These are phyloP conservation scores for Sarocladiaceae sp. DNA, from an alignment of 2,329 filamentous ascomycete species.

Conservation along the genomic window DNA sequence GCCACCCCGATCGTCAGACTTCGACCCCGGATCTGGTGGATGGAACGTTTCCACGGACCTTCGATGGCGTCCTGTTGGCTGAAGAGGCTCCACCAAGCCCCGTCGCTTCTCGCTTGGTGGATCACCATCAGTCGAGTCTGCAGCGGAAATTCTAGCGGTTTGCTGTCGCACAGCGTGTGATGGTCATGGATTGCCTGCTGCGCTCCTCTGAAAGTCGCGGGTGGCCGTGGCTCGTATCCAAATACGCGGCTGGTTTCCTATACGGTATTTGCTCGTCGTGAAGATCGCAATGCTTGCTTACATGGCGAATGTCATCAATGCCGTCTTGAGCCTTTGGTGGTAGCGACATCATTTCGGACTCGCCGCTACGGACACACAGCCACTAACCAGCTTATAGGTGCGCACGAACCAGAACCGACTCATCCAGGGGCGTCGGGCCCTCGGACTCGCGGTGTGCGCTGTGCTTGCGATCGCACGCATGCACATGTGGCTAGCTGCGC, in stretches of 20 bases:
- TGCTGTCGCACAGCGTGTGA: neutral
- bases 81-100: neutral
- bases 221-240: too few relatives aligned
- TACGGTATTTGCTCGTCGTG: too few relatives aligned
- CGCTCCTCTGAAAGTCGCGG: too few relatives aligned
- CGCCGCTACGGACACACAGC: neutral
- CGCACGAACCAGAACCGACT: neutral
- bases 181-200: too few relatives aligned
- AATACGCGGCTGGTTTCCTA: too few relatives aligned
- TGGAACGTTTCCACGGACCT: constrained; percentile 8
- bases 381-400: neutral
- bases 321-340: neutral
- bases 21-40: constrained; percentile 4
- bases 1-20: constrained; percentile 2
- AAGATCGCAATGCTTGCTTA: neutral
- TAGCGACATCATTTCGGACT: constrained; percentile 3
- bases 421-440: neutral
- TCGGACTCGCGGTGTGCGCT: neutral
- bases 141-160: neutral
- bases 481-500: neutral
- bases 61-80: constrained; percentile 6
- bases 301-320: neutral
- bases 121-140: neutral
- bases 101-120: neutral
- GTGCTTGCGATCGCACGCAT: too few relatives aligned